phyloP scores from a whole-genome alignment of 345 rosid species.

The Garcia nutans region DNA sequence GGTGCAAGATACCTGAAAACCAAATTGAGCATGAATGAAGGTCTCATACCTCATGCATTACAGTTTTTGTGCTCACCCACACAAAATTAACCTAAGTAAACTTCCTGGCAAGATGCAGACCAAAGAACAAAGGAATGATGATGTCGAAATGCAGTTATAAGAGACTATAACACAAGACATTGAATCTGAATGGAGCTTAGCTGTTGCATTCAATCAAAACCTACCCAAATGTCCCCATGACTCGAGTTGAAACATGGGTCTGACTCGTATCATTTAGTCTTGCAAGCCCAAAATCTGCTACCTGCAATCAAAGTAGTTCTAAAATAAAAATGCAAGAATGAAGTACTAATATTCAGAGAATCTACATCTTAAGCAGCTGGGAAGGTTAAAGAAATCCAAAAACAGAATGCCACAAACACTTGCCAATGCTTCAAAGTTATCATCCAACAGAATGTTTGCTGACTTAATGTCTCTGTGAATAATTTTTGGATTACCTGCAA shows the following conservation, averaged over 20 bases:
- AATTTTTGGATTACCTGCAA: slow-evolving; percentile 85
- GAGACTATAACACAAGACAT: neutral
- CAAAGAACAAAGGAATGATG: neutral
- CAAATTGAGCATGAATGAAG: slow-evolving; percentile 1
- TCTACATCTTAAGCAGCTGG: neutral
- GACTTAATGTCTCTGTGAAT: slow-evolving; percentile 95
- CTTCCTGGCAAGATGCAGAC: neutral
- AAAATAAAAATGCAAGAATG: neutral
- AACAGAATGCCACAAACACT: slow-evolving; percentile 9
- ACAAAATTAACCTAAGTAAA: neutral
- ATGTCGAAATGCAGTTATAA: neutral
- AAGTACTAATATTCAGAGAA: neutral
- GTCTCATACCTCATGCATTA: neutral
- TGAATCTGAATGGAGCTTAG: slow-evolving; percentile 6
- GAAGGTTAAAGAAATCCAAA: neutral
- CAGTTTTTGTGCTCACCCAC: neutral
- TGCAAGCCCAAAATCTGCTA: slow-evolving; percentile 98
- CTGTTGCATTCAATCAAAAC: slow-evolving; percentile 28
- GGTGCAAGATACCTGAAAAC: slow-evolving; percentile 85
- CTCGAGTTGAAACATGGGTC: slow-evolving; percentile 98
- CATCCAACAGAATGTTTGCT: slow-evolving; percentile 78
- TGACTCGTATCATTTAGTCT: slow-evolving; percentile 72
- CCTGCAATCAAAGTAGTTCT: slow-evolving; percentile 41
- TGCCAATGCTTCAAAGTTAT: slow-evolving; percentile 87
- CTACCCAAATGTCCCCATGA: slow-evolving; percentile 98